Conservation (phyloP, 352 stramenopile genomes). For the Phytophthora idaei region DNA sequence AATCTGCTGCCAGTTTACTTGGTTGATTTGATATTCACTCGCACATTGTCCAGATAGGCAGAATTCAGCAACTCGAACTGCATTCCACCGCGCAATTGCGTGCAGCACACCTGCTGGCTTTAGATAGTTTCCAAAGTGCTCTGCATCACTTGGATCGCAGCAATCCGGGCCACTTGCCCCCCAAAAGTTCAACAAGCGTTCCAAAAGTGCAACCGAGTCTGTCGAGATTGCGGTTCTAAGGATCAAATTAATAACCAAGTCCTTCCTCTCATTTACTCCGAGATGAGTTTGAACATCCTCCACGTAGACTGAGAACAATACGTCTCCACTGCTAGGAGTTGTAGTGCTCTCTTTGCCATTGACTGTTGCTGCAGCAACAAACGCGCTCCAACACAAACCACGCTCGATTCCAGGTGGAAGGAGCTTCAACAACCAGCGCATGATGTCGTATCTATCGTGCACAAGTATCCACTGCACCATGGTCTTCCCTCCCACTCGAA, state of each 20-base stretch:
- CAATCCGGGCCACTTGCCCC: no score
- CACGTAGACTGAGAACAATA: slow-evolving; percentile 15
- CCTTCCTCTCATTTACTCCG: slow-evolving; percentile 1
- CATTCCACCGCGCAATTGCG: slow-evolving; percentile 44
- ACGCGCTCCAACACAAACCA: slow-evolving; percentile 15
- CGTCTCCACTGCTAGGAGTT: slow-evolving; percentile 1
- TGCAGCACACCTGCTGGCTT: slow-evolving; percentile 20
- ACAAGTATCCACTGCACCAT: slow-evolving; percentile 41
- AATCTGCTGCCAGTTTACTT: slow-evolving; percentile 14
- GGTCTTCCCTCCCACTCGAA: slow-evolving; percentile 33
- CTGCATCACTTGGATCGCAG: background rate
- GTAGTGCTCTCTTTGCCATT: background rate
- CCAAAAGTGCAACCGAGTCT: slow-evolving; percentile 15
- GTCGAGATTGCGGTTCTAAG: slow-evolving; percentile 21
- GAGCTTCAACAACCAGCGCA: slow-evolving; percentile 13
- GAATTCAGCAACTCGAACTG: slow-evolving; percentile 26
- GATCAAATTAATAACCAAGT: slow-evolving; percentile 18
- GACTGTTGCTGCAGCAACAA: slow-evolving; percentile 15
- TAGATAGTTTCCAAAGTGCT: background rate
- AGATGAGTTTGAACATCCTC: slow-evolving; percentile 18
- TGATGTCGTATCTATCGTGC: slow-evolving; percentile 27
- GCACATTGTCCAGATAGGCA: slow-evolving; percentile 3
- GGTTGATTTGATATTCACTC: background rate
- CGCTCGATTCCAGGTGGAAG: slow-evolving; percentile 18
- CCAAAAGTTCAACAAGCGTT: slow-evolving; percentile 9